Base-by-base conservation (phyloP, 768 basidiomycete species). In the Lentinula boryana region DNA sequence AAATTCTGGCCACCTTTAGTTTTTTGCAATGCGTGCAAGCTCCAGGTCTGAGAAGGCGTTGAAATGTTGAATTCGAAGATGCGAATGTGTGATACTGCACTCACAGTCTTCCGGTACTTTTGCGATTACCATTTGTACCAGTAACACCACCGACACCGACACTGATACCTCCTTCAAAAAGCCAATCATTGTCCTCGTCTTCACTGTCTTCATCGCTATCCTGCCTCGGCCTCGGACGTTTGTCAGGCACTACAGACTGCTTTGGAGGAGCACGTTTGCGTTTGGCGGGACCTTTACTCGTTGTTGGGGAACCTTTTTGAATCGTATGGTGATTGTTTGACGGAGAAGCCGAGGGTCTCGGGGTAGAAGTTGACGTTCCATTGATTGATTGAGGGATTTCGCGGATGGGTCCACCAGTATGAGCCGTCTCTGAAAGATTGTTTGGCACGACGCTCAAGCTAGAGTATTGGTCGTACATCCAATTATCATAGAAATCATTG, bases 1-100 rank as follows among this genome's bases (percentile, higher is more conserved):
- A 48, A 51, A 63, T 62, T 58, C 35, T 18, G 49, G 58, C 44
- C 63, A 88, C 89, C 87, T 93, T 93, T 67, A 93, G 84, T 68
- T 86, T 88, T 72, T 92, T 93, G 81, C 91, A 93, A 68, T 93
- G 85, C 3, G 82, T 88, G 72, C 91, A 93, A 46, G 91, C 91
- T 60, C 91, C 89, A 63, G 87, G 85, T 46, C 90, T 93, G 5
- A 36, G 32, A 53, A 32, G 3, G 40, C 60, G 35, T 60, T 27
- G 55, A 56, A 36, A 62, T 31, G 13, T 56, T 62, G 13, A 62
- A 64, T 62, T 43, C 13, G 36, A 46, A 41, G n/a, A 58, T 57
- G 58, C 36, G 61, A 63, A 43, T 63, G 63, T 60, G 55, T 27
- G 49, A 35, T 49, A 58, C 46, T 31, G 31, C 8, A 60, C 64